Conservation (phyloP, 2,329 filamentous ascomycete species). For the Colletotrichum brevisporum region DNA sequence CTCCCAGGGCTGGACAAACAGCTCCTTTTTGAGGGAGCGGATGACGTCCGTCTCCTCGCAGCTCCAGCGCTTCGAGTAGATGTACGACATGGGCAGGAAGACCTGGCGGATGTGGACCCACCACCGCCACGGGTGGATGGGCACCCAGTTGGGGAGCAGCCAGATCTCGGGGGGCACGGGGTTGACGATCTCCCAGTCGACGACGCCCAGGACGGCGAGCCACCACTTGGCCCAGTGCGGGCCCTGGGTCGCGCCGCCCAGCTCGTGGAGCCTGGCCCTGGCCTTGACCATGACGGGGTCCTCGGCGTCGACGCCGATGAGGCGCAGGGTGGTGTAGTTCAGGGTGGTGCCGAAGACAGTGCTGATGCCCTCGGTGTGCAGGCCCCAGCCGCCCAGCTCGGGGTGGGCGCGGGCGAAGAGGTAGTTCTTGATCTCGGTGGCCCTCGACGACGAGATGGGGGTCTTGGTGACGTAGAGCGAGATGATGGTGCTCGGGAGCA, state of each 20-base stretch:
- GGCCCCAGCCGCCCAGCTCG: conserved; percentile 94
- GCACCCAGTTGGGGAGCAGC: conserved; percentile 92
- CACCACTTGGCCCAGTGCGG: conserved; percentile 99
- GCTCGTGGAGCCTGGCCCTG: conserved; percentile 82
- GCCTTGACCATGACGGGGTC: conserved; percentile 90
- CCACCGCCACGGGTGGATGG: conserved; percentile 93
- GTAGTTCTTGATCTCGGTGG: conserved; percentile 93
- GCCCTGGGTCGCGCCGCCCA: conserved; percentile 86
- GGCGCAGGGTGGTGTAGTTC: conserved; percentile 86
- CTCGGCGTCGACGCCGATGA: conserved; percentile 87
- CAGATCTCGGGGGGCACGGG: conserved; percentile 94
- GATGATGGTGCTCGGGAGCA: conserved; percentile 87
- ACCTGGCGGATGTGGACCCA: conserved; percentile 99
- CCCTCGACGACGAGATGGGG: conserved; percentile 83
- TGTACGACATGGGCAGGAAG: conserved; percentile 91
- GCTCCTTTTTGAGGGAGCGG: conserved; percentile 80
- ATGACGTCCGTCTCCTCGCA: conserved; percentile 83
- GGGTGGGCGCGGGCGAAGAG: conserved; percentile 87
- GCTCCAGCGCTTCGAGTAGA: conserved; percentile 87
- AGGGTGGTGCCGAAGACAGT: conserved; percentile 90
- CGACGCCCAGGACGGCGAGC: conserved; percentile 87
- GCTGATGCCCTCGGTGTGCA: conserved; percentile 95
- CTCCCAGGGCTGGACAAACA: conserved; percentile 85
- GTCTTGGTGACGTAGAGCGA: conserved; percentile 92
- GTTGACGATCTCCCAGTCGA: conserved; percentile 93